Conservation (phyloP, 164 flowering plant species). For the Saururus chinensis region DNA sequence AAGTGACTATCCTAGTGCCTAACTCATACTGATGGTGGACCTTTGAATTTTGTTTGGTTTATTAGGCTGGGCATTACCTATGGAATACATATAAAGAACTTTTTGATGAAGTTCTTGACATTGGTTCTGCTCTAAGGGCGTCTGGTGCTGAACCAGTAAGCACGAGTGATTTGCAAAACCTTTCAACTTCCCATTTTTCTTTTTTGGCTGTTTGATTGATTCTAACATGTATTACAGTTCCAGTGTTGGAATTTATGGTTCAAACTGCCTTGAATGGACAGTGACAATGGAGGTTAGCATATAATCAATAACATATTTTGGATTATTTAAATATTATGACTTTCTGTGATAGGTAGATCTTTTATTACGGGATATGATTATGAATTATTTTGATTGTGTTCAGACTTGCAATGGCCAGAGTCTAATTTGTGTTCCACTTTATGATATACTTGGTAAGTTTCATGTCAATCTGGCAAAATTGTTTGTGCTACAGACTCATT, state of each 20-base stretch:
- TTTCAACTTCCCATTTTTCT: not conserved
- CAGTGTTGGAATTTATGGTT: conserved; percentile 77
- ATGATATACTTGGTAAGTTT: conserved; percentile 79
- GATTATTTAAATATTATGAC: too few species aligned
- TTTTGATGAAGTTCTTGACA: conserved; percentile 59
- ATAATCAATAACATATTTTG: not conserved
- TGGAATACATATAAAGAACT: conserved; percentile 91
- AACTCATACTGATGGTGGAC: not conserved
- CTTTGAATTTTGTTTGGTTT: conserved; percentile 1
- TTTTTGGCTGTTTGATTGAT: not conserved
- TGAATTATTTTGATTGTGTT: conserved; percentile 6
- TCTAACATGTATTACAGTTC: conserved; percentile 21
- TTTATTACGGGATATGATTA: too few species aligned
- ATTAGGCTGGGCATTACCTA: conserved; percentile 62
- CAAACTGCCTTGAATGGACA: conserved; percentile 92
- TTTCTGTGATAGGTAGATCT: not conserved
- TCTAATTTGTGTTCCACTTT: conserved; percentile 86
- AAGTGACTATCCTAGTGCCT: not conserved
- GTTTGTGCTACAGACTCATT: too few species aligned
- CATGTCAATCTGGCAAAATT: too few species aligned
- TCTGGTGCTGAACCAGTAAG: conserved; percentile 85
- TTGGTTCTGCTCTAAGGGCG: conserved; percentile 72
- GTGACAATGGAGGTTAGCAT: conserved; percentile 81
- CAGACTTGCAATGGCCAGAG: conserved; percentile 87
- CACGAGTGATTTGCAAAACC: not conserved